Evolutionary conservation across 2,329 filamentous ascomycete species (phyloP), one percentile per base, ranked within the genome.

Genomic region (Stachybotrys elegans): DNA sequence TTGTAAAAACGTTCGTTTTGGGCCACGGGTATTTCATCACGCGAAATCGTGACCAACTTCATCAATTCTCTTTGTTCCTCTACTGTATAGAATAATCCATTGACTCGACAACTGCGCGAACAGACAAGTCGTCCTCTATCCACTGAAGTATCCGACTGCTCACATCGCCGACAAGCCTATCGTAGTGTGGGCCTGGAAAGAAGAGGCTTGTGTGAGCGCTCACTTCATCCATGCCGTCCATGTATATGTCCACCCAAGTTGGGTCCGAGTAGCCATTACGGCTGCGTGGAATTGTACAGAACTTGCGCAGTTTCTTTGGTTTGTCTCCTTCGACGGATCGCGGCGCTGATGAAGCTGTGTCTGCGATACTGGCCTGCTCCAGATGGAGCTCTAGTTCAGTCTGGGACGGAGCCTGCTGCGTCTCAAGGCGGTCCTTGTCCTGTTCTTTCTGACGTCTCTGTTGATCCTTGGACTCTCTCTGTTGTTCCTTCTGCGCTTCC

Each of bases 191-290:
- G 6, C 84, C 83, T 12, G 81, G 67, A 36, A 88, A 79, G 67
- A 95, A 95, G 42, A 95, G 68, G 0, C 86, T 84, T 49, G 88
- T 92, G 60, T 95, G 90, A 9, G 90, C 91, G 6, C 80, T 83
- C 1, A 95, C 86, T 63, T 95, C 88, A 58, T 95, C 90, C 48
- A 93, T 81, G 42, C 81, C 83, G 46, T 84, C 77, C 86, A 96
- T 93, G 55, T 82, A 83, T 3, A 95, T 78, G 36, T 83, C 74
- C 1, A 90, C 70, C 90, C 91, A 95, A 14, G 83, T 79, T 5
- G 76, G 68, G 59, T 95, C 88, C 35, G 73, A 68, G 47, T 72
- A 68, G 6, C 80, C 81, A 42, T 72, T 60, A 11, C 62, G 67
- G 45, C 70, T 71, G 17, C 71, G 65, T 0, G 86, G 88, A 4